These are phyloP conservation scores for Meredithiella fracta DNA, from an alignment of 2,329 filamentous ascomycete genomes.

Conservation along the genomic window DNA sequence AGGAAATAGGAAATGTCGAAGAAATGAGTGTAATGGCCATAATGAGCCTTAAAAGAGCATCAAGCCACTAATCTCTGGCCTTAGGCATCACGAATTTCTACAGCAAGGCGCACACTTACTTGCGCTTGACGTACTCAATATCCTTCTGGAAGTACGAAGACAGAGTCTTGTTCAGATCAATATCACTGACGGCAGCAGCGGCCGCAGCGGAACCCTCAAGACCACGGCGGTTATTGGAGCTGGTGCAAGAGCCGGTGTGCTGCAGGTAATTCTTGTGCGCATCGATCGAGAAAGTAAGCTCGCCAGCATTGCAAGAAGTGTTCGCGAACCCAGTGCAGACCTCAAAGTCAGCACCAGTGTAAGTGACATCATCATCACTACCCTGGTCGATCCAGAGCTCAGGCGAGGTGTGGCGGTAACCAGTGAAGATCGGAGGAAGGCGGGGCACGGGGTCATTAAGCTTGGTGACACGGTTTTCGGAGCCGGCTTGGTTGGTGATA, in stretches of 20 bases:
- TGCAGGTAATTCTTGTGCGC: slow-evolving; percentile 36
- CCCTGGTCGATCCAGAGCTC: slow-evolving; percentile 47
- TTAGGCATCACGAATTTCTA: too few relatives aligned
- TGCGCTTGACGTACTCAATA: slow-evolving; percentile 17
- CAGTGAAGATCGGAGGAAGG: slow-evolving; percentile 43
- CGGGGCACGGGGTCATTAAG: slow-evolving; percentile 49
- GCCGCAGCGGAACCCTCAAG: slow-evolving; percentile 3
- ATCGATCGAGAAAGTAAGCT: slow-evolving; percentile 26
- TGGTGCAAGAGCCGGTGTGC: slow-evolving; percentile 25
- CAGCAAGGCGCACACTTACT: neutral
- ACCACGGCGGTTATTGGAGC: slow-evolving; percentile 2
- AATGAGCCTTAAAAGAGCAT: too few relatives aligned
- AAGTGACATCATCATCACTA: slow-evolving; percentile 21
- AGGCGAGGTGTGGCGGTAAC: slow-evolving; percentile 49
- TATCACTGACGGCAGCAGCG: slow-evolving; percentile 19
- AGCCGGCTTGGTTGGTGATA: slow-evolving; percentile 34
- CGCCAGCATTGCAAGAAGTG: slow-evolving; percentile 34
- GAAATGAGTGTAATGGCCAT: too few relatives aligned
- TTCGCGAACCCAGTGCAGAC: slow-evolving; percentile 34
- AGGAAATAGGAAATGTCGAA: too few relatives aligned
- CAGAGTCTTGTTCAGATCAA: slow-evolving; percentile 25
- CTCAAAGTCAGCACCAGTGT: slow-evolving; percentile 25
- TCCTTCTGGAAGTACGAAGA: slow-evolving; percentile 24
- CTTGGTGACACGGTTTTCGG: slow-evolving; percentile 50
- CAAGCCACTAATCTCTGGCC: too few relatives aligned